Percentiles rank a stretch among this genome's conserved stretches.
Evolutionary conservation across 768 basidiomycete genomes (phyloP).

Genomic region (Termitomyces sp.): DNA sequence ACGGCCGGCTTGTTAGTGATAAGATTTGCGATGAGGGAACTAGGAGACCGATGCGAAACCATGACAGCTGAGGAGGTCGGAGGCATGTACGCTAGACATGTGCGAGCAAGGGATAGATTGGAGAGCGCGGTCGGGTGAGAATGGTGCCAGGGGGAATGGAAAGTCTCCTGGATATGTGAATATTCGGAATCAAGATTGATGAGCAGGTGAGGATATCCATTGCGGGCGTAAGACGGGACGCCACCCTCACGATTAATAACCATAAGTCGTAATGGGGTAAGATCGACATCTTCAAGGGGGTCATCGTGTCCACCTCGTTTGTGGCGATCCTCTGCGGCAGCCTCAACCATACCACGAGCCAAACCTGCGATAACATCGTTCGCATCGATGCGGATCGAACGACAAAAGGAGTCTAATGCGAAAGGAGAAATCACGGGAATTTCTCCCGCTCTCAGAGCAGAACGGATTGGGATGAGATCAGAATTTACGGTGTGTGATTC

Average conservation of each 20-base stretch:
- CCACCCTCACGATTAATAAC: constrained; percentile 97
- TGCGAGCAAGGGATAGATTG: constrained; percentile 80
- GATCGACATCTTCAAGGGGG: constrained; percentile 55
- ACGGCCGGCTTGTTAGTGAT: constrained; percentile 98
- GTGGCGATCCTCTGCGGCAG: constrained; percentile 25
- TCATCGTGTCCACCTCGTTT: constrained; percentile 28
- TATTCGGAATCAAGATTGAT: constrained; percentile 91
- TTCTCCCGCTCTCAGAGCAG: constrained; percentile 88
- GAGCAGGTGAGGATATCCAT: constrained; percentile 90
- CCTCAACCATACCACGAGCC: constrained; percentile 77
- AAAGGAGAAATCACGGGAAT: constrained; percentile 95
- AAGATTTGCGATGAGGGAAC: constrained; percentile 92
- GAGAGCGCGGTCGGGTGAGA: constrained; percentile 81
- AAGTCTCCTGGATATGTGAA: constrained; percentile 80
- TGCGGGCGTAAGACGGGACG: constrained; percentile 94
- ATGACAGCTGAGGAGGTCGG: constrained; percentile 89
- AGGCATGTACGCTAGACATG: constrained; percentile 90
- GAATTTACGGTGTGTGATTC: constrained; percentile 77
- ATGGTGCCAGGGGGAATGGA: constrained; percentile 66
- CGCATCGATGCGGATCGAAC: constrained; percentile 77
- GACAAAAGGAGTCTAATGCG: constrained; percentile 86
- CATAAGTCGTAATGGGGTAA: constrained; percentile 94
- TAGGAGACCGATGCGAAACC: constrained; percentile 95
- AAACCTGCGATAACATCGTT: constrained; percentile 88
- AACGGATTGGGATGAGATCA: constrained; percentile 80